Evolutionary conservation across 202 grass and related monocot species (phyloP), one percentile per base, ranked within the genome.

Genomic region (Hordeum pubiflorum): DNA sequence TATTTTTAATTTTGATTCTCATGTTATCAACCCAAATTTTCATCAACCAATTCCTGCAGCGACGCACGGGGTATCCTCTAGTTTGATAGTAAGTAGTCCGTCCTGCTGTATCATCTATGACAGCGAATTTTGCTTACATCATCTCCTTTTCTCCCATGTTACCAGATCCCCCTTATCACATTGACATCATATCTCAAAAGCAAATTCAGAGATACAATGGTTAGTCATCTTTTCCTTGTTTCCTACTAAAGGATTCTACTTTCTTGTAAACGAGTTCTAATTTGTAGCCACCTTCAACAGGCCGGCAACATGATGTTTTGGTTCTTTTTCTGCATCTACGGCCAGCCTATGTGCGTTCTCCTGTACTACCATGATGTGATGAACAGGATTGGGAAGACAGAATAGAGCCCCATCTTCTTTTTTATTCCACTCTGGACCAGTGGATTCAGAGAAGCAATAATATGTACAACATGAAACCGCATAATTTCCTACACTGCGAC

Each of bases 361-460:
- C 73, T 94, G 62, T 94, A 94, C 66, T 94, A 89, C 69, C 88
- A 94, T 77, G 91, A 94, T 67, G 91, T 94, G 57, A 94, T 94
- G 88, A 94, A 94, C 79, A 75, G 91, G 81, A 82, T 85, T 8
- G 74, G 72, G 13, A 82, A 78, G 78, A 59, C 74, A 23, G 81
- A 33, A 61, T 89, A 74, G 81, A 66, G 7, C 11, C 32, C 1
- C 20, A 13, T 48, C 4, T 6, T 9, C 56, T 77, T 72, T 73
- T 18, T 2, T 57, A 10, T 76, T 77, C 1, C 63, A 31, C 64
- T 82, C 57, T 40, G 21, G 12, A 34, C 36, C 17, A 58, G 63
- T 14, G 22, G 63, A 46, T 74, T 34, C 36, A 71, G 34, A 61
- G 18, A 64, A 65, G 85, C 46, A 87, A 87, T 87, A 83, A 79